Evolutionary conservation across 2,329 filamentous ascomycete genomes (phyloP).

Genomic region (Ceratocystis ficicola): DNA sequence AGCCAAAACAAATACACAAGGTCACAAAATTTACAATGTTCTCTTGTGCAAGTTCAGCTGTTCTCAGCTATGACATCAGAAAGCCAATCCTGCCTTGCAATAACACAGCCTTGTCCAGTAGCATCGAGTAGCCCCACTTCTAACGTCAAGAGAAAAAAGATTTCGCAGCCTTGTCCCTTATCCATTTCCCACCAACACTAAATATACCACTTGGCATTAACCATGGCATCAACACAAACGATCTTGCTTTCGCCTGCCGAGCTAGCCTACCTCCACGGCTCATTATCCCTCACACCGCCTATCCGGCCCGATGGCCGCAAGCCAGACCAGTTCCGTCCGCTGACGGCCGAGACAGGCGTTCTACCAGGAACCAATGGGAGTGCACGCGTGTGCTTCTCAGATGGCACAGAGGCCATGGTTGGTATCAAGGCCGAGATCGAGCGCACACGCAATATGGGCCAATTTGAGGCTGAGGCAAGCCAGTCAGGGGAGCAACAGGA

Average conservation of each 20-base stretch:
- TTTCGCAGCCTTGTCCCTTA: constrained; percentile 16
- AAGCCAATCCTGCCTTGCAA: not conserved
- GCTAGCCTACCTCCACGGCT: constrained; percentile 85
- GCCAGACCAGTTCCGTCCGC: constrained; percentile 75
- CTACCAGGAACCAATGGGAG: constrained; percentile 83
- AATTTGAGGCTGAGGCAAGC: constrained; percentile 26
- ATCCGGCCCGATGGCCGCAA: constrained; percentile 80
- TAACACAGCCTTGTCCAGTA: constrained; percentile 14
- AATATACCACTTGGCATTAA: constrained; percentile 11
- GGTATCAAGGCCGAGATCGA: constrained; percentile 94
- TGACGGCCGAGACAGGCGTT: constrained; percentile 81
- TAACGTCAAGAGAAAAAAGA: constrained; percentile 18
- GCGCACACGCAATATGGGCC: constrained; percentile 39
- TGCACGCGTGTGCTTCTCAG: constrained; percentile 83
- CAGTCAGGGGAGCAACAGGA: constrained; percentile 27
- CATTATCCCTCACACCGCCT: constrained; percentile 67
- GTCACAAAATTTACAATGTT: not conserved
- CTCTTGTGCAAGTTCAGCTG: not conserved
- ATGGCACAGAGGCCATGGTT: constrained; percentile 91
- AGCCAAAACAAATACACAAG: not conserved
- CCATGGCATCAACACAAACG: constrained; percentile 51
- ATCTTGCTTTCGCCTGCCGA: constrained; percentile 85
- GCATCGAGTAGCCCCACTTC: constrained; percentile 12
- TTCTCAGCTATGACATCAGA: constrained; percentile 7
- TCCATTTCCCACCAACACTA: not conserved